Evolutionary conservation across 148 eudicot genomes (phyloP).

Genomic region (Dysphania ambrosioides): DNA sequence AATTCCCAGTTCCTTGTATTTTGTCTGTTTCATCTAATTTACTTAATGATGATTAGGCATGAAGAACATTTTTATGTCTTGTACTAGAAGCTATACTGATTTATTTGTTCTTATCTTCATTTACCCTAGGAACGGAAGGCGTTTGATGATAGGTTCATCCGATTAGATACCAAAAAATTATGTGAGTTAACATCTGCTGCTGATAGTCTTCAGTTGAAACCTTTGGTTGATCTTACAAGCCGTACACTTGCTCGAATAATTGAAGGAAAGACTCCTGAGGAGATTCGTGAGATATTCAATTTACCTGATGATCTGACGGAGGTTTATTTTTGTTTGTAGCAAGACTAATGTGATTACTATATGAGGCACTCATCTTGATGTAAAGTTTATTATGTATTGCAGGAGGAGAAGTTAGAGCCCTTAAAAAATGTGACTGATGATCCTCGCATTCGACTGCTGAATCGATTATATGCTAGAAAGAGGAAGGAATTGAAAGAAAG

Average conservation of each 20-base stretch:
- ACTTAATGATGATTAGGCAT: not conserved
- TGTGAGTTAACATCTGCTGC: constrained; percentile 78
- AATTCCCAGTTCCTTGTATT: not conserved
- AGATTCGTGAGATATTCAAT: constrained; percentile 72
- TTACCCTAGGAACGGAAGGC: constrained; percentile 61
- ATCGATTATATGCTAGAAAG: constrained; percentile 80
- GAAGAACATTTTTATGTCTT: not conserved
- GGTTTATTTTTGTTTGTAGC: constrained; percentile 36
- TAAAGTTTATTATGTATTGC: constrained; percentile 20
- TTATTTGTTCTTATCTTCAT: constrained; percentile 9
- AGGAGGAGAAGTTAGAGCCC: constrained; percentile 94
- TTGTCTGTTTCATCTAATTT: not conserved
- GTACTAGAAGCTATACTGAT: not conserved
- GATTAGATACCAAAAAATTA: constrained; percentile 57
- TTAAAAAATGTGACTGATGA: constrained; percentile 72
- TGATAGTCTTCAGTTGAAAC: constrained; percentile 72
- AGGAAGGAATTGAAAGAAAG: constrained; percentile 74
- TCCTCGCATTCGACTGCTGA: constrained; percentile 76
- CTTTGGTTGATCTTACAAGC: constrained; percentile 75
- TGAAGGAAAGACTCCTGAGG: constrained; percentile 80
- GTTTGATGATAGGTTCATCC: constrained; percentile 63
- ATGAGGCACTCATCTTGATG: constrained; percentile 9
- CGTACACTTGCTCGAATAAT: constrained; percentile 76
- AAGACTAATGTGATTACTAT: constrained; percentile 1
- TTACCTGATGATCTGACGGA: constrained; percentile 85